Evolutionary conservation across 345 rosid genomes (phyloP), one percentile per base, ranked within the genome.

Genomic region (Reutealis trisperma): DNA sequence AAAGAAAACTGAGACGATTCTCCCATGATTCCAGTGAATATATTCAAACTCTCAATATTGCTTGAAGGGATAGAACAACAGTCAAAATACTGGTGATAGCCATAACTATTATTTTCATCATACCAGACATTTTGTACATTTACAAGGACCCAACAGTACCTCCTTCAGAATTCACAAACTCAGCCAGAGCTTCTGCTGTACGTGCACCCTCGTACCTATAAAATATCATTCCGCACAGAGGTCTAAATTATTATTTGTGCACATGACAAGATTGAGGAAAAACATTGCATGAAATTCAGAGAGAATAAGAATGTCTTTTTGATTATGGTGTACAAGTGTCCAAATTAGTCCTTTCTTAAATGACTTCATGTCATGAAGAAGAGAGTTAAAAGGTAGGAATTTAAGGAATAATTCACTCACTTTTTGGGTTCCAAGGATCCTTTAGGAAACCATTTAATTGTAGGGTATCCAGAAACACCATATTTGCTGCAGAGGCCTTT

Each of bases 391-490:
- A 5, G 12, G 13, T 52, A 52, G 19, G 24, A 70, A 7, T 70
- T 52, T 30, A 8, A 21, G 73, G 47, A 71, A 5, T 34, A 54
- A 19, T 21, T 30, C 63, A 54, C 92, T 89, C 84, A 96, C 99
- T 93, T 93, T 82, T 92, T 91, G 71, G 98, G 93, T 73, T 96
- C 98, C 80, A 91, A 83, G 51, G 97, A 89, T 60, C 99, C 99
- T 85, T 91, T 96, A 13, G 97, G 92, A 81, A 96, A 94, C 99
- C 99, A 96, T 42, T 96, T 90, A 75, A 96, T 73, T 6, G 99
- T 91, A 16, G 99, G 99, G 82, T 94, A 96, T 52, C 99, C 97
- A 72, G 91, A 83, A 77, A 96, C 99, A 22, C 96, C 98, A 75
- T 88, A 92, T 81, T 94, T 96, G 87, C 92, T 82, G 82, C 99